Base-by-base conservation (phyloP, 257 asterid genomes). In the Solanum ossicruentum region DNA sequence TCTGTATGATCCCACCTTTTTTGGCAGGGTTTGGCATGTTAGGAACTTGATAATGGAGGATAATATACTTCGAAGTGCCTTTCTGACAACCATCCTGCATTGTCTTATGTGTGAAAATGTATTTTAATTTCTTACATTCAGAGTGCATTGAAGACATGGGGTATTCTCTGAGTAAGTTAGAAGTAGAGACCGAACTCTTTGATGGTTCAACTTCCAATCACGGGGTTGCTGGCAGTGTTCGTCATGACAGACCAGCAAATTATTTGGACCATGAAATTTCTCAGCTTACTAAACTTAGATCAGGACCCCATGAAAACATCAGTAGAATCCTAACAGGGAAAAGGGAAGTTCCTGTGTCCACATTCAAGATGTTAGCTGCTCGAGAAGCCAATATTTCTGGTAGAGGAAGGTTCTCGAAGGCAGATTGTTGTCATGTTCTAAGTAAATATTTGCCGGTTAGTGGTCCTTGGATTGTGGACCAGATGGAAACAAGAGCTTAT, bases 401-500 rank as follows among this genome's bases (percentile, higher is more conserved):
- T 60, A 88, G 93, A 88, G 97, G 97, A 85, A 91, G 91, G 86
- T 95, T 95, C 85, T 89, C 95, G 2, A 85, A 90, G 18, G 92
- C 96, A 75, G 98, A 95, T 87, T 85, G 97, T 28, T 87, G 96
- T 85, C 97, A 95, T 78, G 90, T 92, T 63, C 81, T 95, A 80
- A 93, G 95, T 89, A 91, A 84, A 84, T 92, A 94, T 91, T 87
- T 95, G 89, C 98, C 99, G 0, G 91, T 92, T 65, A 89, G 86
- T 56, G 93, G 91, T 87, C 98, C 98, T 20, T 86, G 88, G 90
- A 88, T 91, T 83, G 93, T 95, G 81, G 99, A 95, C 75, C 95
- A 93, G 88, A 92, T 95, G 99, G 86, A 90, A 41, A 90, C 92
- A 26, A 88, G 97, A 87, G 98, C 97, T 84, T 95, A 95, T 81